A percentile compares a stretch with the other conserved stretches of the same genome.
Evolutionary conservation across 768 basidiomycete species (phyloP).

Genomic region (Royoungia palumana): DNA sequence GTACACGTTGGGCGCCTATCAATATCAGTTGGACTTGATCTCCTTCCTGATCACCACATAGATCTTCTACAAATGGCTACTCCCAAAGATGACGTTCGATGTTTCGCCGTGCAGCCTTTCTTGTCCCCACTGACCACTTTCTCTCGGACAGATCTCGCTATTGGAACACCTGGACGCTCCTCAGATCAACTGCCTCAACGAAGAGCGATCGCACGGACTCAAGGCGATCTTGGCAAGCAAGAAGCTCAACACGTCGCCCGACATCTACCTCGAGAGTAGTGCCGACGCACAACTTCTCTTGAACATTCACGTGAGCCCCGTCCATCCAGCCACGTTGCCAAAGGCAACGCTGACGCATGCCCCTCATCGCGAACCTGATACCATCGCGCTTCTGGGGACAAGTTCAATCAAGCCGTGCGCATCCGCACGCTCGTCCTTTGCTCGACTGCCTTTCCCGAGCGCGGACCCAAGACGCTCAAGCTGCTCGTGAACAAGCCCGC

Average conservation of each 20-base stretch:
- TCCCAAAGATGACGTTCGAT: constrained; percentile 30
- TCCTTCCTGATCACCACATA: neutral
- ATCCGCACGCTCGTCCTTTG: constrained; percentile 57
- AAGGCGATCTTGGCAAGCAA: constrained; percentile 47
- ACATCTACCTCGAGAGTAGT: constrained; percentile 58
- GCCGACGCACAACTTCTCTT: constrained; percentile 71
- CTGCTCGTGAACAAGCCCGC: constrained; percentile 57
- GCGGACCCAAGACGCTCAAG: constrained; percentile 62
- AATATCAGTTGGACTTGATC: neutral
- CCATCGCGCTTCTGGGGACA: neutral
- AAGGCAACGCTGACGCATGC: no score
- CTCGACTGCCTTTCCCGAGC: constrained; percentile 30
- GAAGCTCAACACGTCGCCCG: constrained; percentile 40
- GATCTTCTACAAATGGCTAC: constrained; percentile 14
- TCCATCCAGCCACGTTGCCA: no score
- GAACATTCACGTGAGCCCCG: constrained; percentile 56
- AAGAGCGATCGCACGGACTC: constrained; percentile 48
- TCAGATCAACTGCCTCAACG: constrained; percentile 72
- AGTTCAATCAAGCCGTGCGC: constrained; percentile 72
- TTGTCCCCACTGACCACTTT: constrained; percentile 5
- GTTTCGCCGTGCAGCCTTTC: neutral
- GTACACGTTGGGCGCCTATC: constrained; percentile 10
- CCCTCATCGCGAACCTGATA: neutral
- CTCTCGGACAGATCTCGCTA: constrained; percentile 42
- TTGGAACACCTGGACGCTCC: constrained; percentile 55